A percentile compares a stretch with the other conserved stretches of the same genome.
Conservation (phyloP, 2,329 filamentous ascomycete species). For the Aspergillus texensis region DNA sequence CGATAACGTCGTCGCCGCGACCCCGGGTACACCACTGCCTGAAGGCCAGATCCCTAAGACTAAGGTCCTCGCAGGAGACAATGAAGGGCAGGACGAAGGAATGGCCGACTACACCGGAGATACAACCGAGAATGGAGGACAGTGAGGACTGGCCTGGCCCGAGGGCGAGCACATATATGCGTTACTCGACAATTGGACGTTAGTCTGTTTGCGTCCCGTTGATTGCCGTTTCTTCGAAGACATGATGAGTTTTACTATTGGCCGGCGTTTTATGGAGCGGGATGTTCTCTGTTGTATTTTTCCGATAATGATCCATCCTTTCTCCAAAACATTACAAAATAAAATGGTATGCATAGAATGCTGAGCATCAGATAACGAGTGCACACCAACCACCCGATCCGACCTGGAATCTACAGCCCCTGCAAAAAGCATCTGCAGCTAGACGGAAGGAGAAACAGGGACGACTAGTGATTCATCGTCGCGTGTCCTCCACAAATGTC, state of each 20-base stretch:
- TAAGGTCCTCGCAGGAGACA: conserved; percentile 64
- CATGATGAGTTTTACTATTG: conserved; percentile 9
- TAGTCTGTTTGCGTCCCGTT: background rate
- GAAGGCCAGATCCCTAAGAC: conserved; percentile 62
- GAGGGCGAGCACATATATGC: background rate
- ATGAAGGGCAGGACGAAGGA: conserved; percentile 36
- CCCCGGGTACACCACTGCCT: conserved; percentile 70
- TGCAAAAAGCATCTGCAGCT: background rate
- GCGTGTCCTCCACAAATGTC: background rate
- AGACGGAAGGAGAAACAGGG: background rate
- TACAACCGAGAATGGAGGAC: conserved; percentile 26
- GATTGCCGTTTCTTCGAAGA: conserved; percentile 1
- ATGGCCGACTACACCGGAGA: conserved; percentile 37
- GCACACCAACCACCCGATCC: background rate
- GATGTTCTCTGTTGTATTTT: conserved; percentile 8
- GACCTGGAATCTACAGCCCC: background rate
- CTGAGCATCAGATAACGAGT: background rate
- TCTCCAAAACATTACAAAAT: background rate
- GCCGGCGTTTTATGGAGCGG: conserved; percentile 18
- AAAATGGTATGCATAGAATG: conserved; percentile 4
- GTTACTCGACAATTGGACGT: background rate
- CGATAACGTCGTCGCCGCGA: conserved; percentile 81
- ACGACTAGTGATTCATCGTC: background rate
- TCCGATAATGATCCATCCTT: conserved; percentile 4
- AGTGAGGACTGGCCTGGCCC: conserved; percentile 11